These are phyloP conservation scores for Blepharisma undulans DNA, from an alignment of 169 alveolate genomes.

Conservation along the genomic window DNA sequence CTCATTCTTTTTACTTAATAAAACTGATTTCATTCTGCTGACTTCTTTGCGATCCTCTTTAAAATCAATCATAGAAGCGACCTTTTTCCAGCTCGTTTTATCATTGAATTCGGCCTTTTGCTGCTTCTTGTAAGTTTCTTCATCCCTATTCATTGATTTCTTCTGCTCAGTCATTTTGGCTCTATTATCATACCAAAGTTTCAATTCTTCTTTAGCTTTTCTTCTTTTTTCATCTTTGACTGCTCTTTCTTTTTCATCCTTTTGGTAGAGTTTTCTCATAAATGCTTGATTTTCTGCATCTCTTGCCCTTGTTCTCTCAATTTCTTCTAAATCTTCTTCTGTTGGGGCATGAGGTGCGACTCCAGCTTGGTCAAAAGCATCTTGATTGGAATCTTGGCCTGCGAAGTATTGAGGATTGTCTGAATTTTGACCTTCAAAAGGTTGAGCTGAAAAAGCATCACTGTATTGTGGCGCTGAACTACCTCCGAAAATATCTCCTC, in stretches of 20 bases:
- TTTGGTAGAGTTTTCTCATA: background rate
- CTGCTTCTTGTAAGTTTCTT: background rate
- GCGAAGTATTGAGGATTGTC: background rate
- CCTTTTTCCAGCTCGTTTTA: slow-evolving; percentile 28
- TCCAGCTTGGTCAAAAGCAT: background rate
- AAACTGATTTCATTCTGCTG: slow-evolving; percentile 32
- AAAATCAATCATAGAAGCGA: slow-evolving; percentile 41
- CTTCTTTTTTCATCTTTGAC: background rate
- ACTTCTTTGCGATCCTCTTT: slow-evolving; percentile 31
- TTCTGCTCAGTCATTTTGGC: background rate
- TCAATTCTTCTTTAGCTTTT: slow-evolving; percentile 13
- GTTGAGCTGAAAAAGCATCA: background rate
- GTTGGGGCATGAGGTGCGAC: background rate
- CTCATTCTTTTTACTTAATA: slow-evolving; percentile 34
- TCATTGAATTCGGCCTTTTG: background rate
- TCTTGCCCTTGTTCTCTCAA: background rate
- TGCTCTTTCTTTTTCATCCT: background rate
- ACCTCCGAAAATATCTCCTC: background rate
- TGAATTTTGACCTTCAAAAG: background rate
- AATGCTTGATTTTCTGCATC: background rate
- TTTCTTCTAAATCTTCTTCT: slow-evolving; percentile 12
- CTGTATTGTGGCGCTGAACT: background rate
- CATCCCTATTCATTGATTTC: background rate
- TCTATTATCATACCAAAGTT: background rate
- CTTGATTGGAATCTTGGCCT: background rate